Evolutionary conservation across 257 asterid genomes (phyloP).

Genomic region (Capsicum chinense): DNA sequence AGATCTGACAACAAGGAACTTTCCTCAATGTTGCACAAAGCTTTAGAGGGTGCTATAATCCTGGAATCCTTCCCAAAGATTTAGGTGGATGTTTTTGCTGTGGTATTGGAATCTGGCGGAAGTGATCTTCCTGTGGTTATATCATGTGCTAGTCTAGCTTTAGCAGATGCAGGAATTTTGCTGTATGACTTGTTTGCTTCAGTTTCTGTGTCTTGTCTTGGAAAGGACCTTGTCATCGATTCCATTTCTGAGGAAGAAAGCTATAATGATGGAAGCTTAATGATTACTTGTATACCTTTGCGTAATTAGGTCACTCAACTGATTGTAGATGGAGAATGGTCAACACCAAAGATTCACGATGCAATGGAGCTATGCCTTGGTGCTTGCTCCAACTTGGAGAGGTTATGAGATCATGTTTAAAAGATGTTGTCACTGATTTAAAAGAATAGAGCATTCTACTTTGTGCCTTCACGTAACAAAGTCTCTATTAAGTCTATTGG

Average conservation of each 20-base stretch:
- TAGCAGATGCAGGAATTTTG: slow-evolving; percentile 98
- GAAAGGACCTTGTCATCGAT: slow-evolving; percentile 81
- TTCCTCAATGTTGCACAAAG: slow-evolving; percentile 88
- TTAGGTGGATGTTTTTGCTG: slow-evolving; percentile 95
- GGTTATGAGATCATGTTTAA: slow-evolving; percentile 79
- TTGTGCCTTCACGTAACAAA: not conserved
- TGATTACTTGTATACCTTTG: slow-evolving; percentile 88
- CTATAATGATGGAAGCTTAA: slow-evolving; percentile 72
- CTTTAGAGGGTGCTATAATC: slow-evolving; percentile 91
- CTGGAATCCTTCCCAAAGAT: slow-evolving; percentile 94
- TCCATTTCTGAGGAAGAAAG: slow-evolving; percentile 87
- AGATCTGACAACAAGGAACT: slow-evolving; percentile 76
- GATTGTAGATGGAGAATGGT: slow-evolving; percentile 90
- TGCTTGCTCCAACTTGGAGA: slow-evolving; percentile 84
- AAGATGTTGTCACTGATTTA: slow-evolving; percentile 58
- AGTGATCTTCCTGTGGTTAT: slow-evolving; percentile 93
- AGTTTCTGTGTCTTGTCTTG: slow-evolving; percentile 86
- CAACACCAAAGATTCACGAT: slow-evolving; percentile 80
- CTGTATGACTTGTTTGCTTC: slow-evolving; percentile 85
- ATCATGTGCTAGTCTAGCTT: slow-evolving; percentile 95
- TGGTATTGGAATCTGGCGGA: slow-evolving; percentile 99
- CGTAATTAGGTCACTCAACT: slow-evolving; percentile 90
- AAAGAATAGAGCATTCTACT: slow-evolving; percentile 41
- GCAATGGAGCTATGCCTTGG: slow-evolving; percentile 88
- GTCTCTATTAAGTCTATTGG: slow-evolving; percentile 11